Evolutionary conservation across 1,139 yeast genomes (phyloP), one percentile per base, ranked within the genome.

Genomic region (Wickerhamomyces sp.): DNA sequence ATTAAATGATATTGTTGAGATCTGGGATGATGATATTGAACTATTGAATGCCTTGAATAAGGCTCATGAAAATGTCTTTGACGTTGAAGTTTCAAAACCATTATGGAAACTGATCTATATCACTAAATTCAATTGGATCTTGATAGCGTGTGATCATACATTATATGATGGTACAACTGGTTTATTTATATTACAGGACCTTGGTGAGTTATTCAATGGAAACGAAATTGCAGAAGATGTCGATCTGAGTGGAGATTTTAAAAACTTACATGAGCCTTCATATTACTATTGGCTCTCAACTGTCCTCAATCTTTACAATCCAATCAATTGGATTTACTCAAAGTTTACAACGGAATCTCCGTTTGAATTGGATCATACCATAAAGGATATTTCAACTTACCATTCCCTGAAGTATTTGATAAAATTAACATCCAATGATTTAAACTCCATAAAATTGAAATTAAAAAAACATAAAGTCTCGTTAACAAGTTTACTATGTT

Each of bases 141-240:
- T 55, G 3, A 29, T 51, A 23, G 47, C 46, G 5, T 48, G 44
- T 39, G 55, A 55, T 18, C 58, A 55, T 38, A 27, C 48, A 8
- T 40, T 53, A 9, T 36, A 39, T 27, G 58, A 55, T 45, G 58
- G 58, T 1, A 47, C 44, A 2, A 43, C 51, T n/a, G 50, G 41
- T 9, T 44, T 42, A 1, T 40, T 49, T 30, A 39, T 53, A 2
- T 7, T 53, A 5, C 53, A 55, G 31, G 58, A 55, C 27, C 35
- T 52, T 5, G 8, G 46, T 1, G 9, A 27, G 13, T 23, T 49
- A 6, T 15, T 45, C 27, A 44, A 44, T 8, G 49, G 45, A 1
- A 35, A 30, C 2, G 27, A 38, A 2, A 39, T 45, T 13, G 31
- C 33, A 6, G 40, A 41, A 2, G 53, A 50, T 27, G 15, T n/a